phyloP scores from a whole-genome alignment of 202 grass and related monocot genomes.

The Zizania palustris region DNA sequence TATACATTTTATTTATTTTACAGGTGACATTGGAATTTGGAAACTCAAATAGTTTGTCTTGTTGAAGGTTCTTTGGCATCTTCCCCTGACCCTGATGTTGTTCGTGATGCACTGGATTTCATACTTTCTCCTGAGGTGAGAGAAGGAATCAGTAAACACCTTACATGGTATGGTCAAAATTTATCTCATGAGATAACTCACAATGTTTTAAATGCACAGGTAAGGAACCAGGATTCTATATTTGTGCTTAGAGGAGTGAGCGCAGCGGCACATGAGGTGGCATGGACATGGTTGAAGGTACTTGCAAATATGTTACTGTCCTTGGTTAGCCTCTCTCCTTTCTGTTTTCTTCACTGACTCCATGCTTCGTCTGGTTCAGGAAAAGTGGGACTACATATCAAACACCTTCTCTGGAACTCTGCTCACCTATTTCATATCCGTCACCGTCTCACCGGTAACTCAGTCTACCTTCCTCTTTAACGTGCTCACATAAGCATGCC shows the following conservation, averaged over 20 bases:
- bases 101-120: conserved; percentile 73
- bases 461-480: background rate
- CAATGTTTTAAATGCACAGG: conserved; percentile 49
- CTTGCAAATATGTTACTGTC: background rate
- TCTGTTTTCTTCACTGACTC: conserved; percentile 13
- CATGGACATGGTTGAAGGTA: conserved; percentile 98
- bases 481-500: background rate
- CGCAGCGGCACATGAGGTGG: conserved; percentile 59
- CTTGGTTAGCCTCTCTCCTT: background rate
- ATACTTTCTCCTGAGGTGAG: conserved; percentile 75
- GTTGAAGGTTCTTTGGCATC: conserved; percentile 78
- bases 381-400: conserved; percentile 86
- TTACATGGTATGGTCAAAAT: background rate
- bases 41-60: conserved; percentile 4
- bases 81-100: conserved; percentile 69
- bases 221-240: conserved; percentile 84
- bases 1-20: background rate
- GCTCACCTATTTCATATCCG: conserved; percentile 61
- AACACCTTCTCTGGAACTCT: conserved; percentile 79
- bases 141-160: background rate
- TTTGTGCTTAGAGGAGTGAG: conserved; percentile 70
- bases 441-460: conserved; percentile 61
- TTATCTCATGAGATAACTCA: conserved; percentile 24
- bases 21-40: background rate
- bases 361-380: conserved; percentile 52